Evolutionary conservation across 176 grass and related monocot species (phyloP), one percentile per base, ranked within the genome.

Genomic region (Miscanthus lutarioriparius): DNA sequence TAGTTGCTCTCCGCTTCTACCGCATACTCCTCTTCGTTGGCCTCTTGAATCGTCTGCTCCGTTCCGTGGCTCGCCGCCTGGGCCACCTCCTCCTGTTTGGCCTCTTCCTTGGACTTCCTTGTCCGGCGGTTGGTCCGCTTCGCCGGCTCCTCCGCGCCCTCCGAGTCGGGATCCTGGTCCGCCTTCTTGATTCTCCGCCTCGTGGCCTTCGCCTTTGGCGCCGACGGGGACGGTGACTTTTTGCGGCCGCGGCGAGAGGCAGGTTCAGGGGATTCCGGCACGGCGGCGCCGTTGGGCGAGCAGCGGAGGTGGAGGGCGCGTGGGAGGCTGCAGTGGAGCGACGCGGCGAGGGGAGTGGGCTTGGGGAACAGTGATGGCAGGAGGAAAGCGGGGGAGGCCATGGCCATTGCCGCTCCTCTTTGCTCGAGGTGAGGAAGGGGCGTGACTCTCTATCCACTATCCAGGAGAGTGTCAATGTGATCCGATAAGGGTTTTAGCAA

Each of bases 401-500:
- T 74, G 39, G 92, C 77, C 84, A 90, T 86, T 17, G 86, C 82
- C 59, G 73, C 14, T 74, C 79, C 28, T 72, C 88, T 75, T 70
- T 33, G 54, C 38, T 64, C 64, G 54, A 19, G 19, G 44, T 20
- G 79, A 65, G 74, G 40, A 26, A 27, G 39, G 62, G 41, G 17
- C 27, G 15, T 26, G 48, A 43, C 64, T 63, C 63, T 80, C 74
- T 90, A 84, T 86, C 88, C 88, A 85, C 23, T 59, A 61, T 61
- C 58, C n/a, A 61, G 58, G 10, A 4, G 22, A 61, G 58, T 61
- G 64, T 22, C 74, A 73, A 68, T 86, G 59, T 26, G 88, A 66
- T 64, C 84, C 44, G 79, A 40, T 80, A 86, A 90, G 79, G 74
- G 84, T 67, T 86, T 86, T 86, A 87, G 67, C 20, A 49, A 74